Evolutionary conservation across 192 early-diverging fungal species (phyloP), one percentile per base, ranked within the genome.

Genomic region (Cetraspora pellucida): DNA sequence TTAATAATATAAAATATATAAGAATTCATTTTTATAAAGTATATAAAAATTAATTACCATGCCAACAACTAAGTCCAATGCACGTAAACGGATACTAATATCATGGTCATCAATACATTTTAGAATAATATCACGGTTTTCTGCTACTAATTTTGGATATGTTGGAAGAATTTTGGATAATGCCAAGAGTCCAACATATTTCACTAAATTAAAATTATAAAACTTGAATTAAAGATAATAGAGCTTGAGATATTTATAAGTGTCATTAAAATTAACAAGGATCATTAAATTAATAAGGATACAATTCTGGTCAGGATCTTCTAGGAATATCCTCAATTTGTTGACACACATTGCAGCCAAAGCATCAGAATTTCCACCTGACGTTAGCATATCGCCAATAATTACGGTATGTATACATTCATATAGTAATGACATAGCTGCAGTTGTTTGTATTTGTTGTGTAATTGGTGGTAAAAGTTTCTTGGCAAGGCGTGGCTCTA

Each of bases 401-500:
- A 99, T 95, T 11, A 95, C 93, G 3, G 96, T 97, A 68, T 97
- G 89, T 27, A 99, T 93, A 82, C 95, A 97, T 85, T 99, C 98
- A 85, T 98, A 99, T n/a, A 97, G 82, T 10, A 99, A 86, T 17
- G 96, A 97, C 94, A 97, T 97, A 50, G 98, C 98, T 3, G 86
- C 84, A 0, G 98, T 99, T 13, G 86, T 93, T 80, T 93, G 89
- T 28, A 99, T 93, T 37, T 97, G 82, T 45, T 91, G 88, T 3
- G 93, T 90, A 31, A 99, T 87, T 7, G 95, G 93, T 16, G 87
- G 89, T 28, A 95, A 81, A 2, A 99, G 85, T 78, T 98, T 98
- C 64, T 95, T 95, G 43, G 91, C 90, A 75, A 99, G 82, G 28
- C 98, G 89, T 23, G 98, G 98, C 82, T 99, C 98, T 3, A 93